These are phyloP conservation scores for Xanthoceras sorbifolium DNA, from an alignment of 345 rosid genomes.

Conservation along the genomic window DNA sequence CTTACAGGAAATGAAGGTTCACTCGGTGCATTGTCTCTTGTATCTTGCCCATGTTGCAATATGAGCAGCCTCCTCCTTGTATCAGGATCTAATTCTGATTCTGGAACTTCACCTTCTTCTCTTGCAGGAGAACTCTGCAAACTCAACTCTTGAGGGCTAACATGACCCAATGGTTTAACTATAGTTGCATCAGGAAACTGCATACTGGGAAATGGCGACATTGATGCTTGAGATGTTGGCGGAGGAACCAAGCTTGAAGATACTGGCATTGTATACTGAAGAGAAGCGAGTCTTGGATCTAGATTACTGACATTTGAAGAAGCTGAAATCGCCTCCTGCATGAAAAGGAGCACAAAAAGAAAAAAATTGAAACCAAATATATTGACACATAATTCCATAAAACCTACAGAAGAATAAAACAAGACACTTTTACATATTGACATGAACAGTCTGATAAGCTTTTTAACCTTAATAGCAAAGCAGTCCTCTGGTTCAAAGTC, in stretches of 20 bases:
- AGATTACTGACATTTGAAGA: constrained; percentile 52
- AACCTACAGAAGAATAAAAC: background rate
- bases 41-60: constrained; percentile 97
- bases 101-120: constrained; percentile 99
- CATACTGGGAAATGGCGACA: constrained; percentile 46
- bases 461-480: background rate
- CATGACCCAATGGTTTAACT: constrained; percentile 62
- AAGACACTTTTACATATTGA: constrained; percentile 3
- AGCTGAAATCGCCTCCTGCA: constrained; percentile 78
- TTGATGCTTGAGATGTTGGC: constrained; percentile 52
- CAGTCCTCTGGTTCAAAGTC: background rate
- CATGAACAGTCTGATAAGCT: constrained; percentile 10
- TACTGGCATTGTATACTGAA: constrained; percentile 59
- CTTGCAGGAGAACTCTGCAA: constrained; percentile 92
- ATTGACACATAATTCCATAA: background rate
- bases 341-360: constrained; percentile 21
- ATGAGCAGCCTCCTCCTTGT: constrained; percentile 96
- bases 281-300: constrained; percentile 68
- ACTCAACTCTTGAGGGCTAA: constrained; percentile 59
- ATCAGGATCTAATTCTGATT: constrained; percentile 97
- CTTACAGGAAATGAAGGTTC: constrained; percentile 73
- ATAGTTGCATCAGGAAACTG: constrained; percentile 60
- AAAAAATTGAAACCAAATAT: background rate
- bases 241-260: constrained; percentile 61
- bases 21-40: constrained; percentile 63